Conservation (phyloP, 495 filamentous ascomycete genomes). For the Penicilliopsis zonata region DNA sequence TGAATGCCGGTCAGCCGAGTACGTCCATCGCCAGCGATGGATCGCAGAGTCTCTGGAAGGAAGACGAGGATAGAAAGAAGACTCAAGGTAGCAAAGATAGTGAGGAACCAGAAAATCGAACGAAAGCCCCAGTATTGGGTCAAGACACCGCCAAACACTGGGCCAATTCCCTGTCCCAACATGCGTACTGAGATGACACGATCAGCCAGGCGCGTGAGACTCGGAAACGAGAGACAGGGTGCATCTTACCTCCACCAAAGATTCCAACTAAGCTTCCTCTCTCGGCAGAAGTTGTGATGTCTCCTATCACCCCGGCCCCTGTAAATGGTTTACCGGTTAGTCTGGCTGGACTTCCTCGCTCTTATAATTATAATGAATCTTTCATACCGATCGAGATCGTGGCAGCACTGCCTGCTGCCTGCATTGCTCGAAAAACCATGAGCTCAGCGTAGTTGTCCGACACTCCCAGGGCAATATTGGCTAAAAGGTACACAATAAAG, state of each 20-base stretch:
- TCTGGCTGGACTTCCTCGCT: too few species aligned
- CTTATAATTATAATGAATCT: too few species aligned
- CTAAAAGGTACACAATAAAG: conserved; percentile 29
- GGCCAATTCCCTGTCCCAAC: conserved; percentile 45
- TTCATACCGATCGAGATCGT: conserved; percentile 30
- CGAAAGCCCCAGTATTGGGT: conserved; percentile 54
- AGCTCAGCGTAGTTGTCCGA: conserved; percentile 50
- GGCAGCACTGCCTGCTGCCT: conserved; percentile 49
- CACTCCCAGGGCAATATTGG: conserved; percentile 52
- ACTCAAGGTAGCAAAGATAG: conserved; percentile 40
- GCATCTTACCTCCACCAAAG: conserved; percentile 22
- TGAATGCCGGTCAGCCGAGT: conserved; percentile 20
- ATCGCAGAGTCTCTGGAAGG: conserved; percentile 59
- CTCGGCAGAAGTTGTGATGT: conserved; percentile 26
- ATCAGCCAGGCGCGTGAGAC: too few species aligned
- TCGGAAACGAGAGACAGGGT: too few species aligned
- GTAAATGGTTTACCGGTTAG: conserved; percentile 1
- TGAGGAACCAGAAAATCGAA: conserved; percentile 64
- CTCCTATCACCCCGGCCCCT: conserved; percentile 28
- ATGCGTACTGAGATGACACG: conserved; percentile 15
- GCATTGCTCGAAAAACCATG: conserved; percentile 49
- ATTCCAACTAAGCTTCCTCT: conserved; percentile 27
- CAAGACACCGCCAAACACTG: conserved; percentile 54
- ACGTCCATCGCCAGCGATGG: conserved; percentile 60
- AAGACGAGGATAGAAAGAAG: conserved; percentile 39